phyloP scores from a whole-genome alignment of 192 early-diverging fungal genomes.

The Rhizophagus prolifer region DNA sequence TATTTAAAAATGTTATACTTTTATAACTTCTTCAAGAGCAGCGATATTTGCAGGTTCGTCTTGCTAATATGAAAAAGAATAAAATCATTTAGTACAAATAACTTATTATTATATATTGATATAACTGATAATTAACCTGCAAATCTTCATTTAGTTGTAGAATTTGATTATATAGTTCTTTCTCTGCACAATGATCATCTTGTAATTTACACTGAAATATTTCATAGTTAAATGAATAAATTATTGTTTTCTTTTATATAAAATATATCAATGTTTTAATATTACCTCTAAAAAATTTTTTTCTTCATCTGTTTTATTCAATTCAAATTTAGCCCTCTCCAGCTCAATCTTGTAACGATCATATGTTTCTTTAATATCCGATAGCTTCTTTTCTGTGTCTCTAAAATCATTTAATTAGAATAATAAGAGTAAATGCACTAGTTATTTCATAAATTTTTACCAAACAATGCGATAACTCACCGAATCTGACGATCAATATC shows the following conservation, averaged over 20 bases:
- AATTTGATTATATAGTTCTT: slow-evolving; percentile 37
- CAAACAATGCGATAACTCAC: not conserved
- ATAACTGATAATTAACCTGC: slow-evolving; percentile 2
- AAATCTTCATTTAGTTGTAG: slow-evolving; percentile 46
- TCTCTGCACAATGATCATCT: slow-evolving; percentile 39
- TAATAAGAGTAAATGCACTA: not conserved
- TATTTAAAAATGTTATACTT: slow-evolving; percentile 10
- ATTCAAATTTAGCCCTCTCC: slow-evolving; percentile 34
- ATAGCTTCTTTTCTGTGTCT: not conserved
- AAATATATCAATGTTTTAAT: not conserved
- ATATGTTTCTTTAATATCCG: not conserved
- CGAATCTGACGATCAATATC: slow-evolving; percentile 47
- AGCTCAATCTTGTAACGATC: slow-evolving; percentile 25
- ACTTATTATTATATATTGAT: not conserved
- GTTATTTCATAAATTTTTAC: not conserved
- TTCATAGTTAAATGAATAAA: not conserved
- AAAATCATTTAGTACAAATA: not conserved
- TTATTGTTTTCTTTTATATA: not conserved
- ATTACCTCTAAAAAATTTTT: slow-evolving; percentile 31
- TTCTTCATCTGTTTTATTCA: slow-evolving; percentile 32
- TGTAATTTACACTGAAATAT: slow-evolving; percentile 27
- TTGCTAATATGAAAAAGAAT: slow-evolving; percentile 37
- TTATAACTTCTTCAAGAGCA: slow-evolving; percentile 53
- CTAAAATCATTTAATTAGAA: not conserved
- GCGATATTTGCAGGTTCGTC: slow-evolving; percentile 63